Conservation (phyloP, 148 eudicot species). For the Simmondsia chinensis region DNA sequence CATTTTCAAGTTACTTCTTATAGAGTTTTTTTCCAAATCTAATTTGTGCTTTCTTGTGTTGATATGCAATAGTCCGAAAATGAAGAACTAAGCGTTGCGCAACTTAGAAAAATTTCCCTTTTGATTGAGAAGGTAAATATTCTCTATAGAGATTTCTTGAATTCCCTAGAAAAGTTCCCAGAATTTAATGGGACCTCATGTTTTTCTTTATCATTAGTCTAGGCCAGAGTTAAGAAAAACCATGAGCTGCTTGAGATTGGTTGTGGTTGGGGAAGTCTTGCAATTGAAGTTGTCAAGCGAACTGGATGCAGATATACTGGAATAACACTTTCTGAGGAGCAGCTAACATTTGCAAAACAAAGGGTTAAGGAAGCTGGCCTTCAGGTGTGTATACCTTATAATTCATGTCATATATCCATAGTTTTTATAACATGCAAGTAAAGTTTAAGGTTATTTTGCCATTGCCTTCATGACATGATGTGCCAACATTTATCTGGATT, state of each 20-base stretch:
- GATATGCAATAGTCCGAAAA: conserved; percentile 35
- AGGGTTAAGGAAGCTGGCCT: conserved; percentile 87
- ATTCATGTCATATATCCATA: too few species aligned
- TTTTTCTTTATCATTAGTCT: not conserved
- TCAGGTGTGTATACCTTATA: conserved; percentile 31
- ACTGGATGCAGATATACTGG: conserved; percentile 97
- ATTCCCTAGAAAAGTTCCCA: not conserved
- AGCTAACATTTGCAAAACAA: conserved; percentile 61
- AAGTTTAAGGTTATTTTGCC: too few species aligned
- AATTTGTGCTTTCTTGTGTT: too few species aligned
- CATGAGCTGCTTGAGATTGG: conserved; percentile 91
- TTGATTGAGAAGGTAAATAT: conserved; percentile 52
- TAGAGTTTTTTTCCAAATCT: too few species aligned
- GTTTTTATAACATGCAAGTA: too few species aligned
- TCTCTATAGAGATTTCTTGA: not conserved
- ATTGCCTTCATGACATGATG: too few species aligned
- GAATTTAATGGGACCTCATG: not conserved
- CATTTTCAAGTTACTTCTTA: too few species aligned
- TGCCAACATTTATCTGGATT: too few species aligned
- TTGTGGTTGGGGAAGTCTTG: conserved; percentile 96
- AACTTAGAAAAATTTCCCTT: conserved; percentile 57
- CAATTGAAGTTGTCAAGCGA: conserved; percentile 75
- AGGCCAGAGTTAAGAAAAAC: conserved; percentile 64
- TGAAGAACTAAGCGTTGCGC: conserved; percentile 81
- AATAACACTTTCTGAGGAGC: conserved; percentile 77